Base-by-base conservation (phyloP, 2,329 filamentous ascomycete species). In the Cladosporium sp. region DNA sequence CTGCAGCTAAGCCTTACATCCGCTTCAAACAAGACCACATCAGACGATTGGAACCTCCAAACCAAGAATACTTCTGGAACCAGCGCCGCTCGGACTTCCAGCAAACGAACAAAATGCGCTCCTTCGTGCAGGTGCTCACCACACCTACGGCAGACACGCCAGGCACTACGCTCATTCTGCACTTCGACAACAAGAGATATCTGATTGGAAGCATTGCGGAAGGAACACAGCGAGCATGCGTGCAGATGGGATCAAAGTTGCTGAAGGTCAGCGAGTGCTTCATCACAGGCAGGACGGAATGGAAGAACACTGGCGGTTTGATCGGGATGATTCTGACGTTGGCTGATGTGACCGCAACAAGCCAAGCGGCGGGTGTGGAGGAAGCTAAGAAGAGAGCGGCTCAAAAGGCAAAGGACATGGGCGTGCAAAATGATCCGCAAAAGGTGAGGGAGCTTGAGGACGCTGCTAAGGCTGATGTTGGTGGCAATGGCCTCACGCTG, bases 81-180 rank as follows among this genome's bases (percentile, higher is more conserved):
- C 11, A 56, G 49, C 61, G 61, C 33, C 21, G 28, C 3, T 12
- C 46, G 3, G 44, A 53, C 46, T 21, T 21, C 4, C 40, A 40
- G 23, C n/a, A 37, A 21, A 10, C 44, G 18, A 31, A 31, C 2
- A 65, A 40, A 4, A 97, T 97, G 93, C 84, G 88, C 71, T 89
- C 85, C 75, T 87, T 83, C 72, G 83, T 93, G 65, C 89, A 96
- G 77, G 80, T 98, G 72, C 78, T 94, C 68, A 90, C 89, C 21
- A 91, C 90, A 66, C 94, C 94, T 16, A 95, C 94, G 70, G 90
- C 89, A 66, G 95, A 99, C 79, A 97, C 93, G 23, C 86, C 89
- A 0, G 94, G 94, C 63, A 91, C 92, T 2, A 86, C 87, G 59
- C 77, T 98, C 35, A 76, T 92, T 44, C 82, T 99, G 7, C 89